phyloP scores from a whole-genome alignment of 148 eudicot genomes.

The Polygonum maritimum region DNA sequence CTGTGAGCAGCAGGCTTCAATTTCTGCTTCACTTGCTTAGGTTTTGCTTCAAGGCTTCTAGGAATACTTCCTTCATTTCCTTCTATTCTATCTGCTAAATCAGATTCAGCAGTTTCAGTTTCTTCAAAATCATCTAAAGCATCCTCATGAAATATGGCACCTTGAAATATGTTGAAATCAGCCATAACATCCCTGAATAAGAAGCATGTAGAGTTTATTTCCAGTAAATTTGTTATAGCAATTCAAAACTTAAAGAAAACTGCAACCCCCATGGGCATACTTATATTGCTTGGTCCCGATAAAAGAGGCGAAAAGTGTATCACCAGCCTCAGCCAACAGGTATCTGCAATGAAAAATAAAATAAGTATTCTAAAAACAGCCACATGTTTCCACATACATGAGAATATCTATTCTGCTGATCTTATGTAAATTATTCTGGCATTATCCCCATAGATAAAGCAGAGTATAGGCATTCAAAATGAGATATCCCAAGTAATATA shows the following conservation, averaged over 20 bases:
- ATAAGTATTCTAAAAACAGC: neutral
- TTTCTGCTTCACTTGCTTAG: constrained; percentile 43
- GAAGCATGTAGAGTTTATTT: constrained; percentile 9
- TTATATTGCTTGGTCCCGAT: constrained; percentile 92
- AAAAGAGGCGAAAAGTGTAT: constrained; percentile 93
- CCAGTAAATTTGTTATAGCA: constrained; percentile 11
- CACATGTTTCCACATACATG: neutral
- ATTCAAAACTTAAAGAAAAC: neutral
- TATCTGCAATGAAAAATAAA: constrained; percentile 37
- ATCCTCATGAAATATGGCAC: constrained; percentile 87
- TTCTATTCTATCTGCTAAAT: constrained; percentile 26
- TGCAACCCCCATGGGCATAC: constrained; percentile 35
- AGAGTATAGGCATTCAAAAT: neutral
- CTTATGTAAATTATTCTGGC: neutral
- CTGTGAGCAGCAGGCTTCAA: constrained; percentile 94
- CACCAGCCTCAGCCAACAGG: constrained; percentile 91
- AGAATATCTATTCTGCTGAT: neutral
- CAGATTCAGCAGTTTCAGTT: constrained; percentile 34
- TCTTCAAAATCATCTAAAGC: constrained; percentile 41
- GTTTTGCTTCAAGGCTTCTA: constrained; percentile 41
- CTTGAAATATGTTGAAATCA: constrained; percentile 96
- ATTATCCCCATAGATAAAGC: neutral
- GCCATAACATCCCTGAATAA: constrained; percentile 82
- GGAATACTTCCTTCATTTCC: constrained; percentile 32
- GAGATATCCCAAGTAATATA: neutral